Evolutionary conservation across 495 filamentous ascomycete genomes (phyloP).

Genomic region (Hyaloscypha bicolor): DNA sequence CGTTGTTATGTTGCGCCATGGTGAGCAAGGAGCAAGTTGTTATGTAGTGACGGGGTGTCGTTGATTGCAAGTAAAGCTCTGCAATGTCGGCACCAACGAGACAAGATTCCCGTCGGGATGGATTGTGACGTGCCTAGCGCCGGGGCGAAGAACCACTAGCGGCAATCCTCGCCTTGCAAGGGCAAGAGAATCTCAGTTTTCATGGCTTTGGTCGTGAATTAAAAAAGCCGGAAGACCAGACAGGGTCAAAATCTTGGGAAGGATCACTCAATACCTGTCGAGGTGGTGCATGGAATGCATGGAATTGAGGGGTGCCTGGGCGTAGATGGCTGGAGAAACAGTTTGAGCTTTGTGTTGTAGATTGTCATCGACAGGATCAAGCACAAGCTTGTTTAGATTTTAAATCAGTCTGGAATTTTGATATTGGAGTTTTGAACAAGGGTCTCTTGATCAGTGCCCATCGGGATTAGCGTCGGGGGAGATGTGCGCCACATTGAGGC

Average conservation of each 20-base stretch:
- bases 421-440: not conserved
- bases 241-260: no score
- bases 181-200: not conserved
- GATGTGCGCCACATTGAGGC: not conserved
- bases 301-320: no score
- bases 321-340: not conserved
- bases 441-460: not conserved
- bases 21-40: conserved; percentile 5
- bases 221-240: not conserved
- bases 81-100: not conserved
- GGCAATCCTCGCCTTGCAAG: no score
- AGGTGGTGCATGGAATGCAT: no score
- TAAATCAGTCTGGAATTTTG: not conserved
- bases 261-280: no score
- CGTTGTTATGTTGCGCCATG: conserved; percentile 12
- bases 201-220: not conserved
- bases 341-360: not conserved
- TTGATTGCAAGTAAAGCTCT: not conserved
- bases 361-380: not conserved
- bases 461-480: not conserved
- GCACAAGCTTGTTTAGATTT: not conserved
- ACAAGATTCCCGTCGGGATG: no score
- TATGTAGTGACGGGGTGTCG: not conserved
- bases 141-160: no score
- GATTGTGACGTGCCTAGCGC: no score